Evolutionary conservation across 2,329 filamentous ascomycete species (phyloP).

Genomic region (Dothistroma septosporum): DNA sequence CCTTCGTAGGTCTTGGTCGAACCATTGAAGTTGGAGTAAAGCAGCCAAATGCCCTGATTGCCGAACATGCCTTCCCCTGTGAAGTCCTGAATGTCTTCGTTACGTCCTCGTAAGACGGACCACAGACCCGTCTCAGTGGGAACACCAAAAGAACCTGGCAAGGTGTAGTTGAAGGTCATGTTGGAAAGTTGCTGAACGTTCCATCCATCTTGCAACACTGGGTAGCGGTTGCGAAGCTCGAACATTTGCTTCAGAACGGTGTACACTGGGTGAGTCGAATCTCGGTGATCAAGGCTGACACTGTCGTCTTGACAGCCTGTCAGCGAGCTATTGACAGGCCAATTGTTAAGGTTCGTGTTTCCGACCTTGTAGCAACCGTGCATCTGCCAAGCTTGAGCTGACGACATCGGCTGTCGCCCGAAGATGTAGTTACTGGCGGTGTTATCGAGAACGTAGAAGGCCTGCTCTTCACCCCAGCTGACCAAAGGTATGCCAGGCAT

Average conservation of each 20-base stretch:
- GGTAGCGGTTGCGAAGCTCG: constrained; percentile 54
- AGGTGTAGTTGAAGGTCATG: constrained; percentile 48
- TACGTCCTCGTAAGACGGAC: constrained; percentile 54
- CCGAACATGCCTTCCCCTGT: constrained; percentile 36
- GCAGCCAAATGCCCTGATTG: constrained; percentile 50
- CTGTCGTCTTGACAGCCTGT: constrained; percentile 55
- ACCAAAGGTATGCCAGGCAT: constrained; percentile 59
- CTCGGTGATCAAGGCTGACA: constrained; percentile 58
- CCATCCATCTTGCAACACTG: constrained; percentile 58
- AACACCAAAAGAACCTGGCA: constrained; percentile 51
- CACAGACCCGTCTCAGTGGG: constrained; percentile 58
- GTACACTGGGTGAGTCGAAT: constrained; percentile 58
- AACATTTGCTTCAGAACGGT: constrained; percentile 61
- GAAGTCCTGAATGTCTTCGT: constrained; percentile 52
- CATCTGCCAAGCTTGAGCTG: constrained; percentile 58
- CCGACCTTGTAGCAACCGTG: constrained; percentile 61
- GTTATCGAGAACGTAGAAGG: constrained; percentile 60
- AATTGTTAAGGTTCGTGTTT: constrained; percentile 55
- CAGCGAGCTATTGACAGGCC: constrained; percentile 53
- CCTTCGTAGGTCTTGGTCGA: constrained; percentile 52
- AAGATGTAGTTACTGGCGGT: constrained; percentile 63
- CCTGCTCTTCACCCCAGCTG: constrained; percentile 64
- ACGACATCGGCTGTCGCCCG: constrained; percentile 60
- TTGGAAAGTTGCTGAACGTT: constrained; percentile 55
- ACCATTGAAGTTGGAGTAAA: constrained; percentile 49